These are phyloP conservation scores for Xylaria sp. DNA, from an alignment of 2,329 filamentous ascomycete species.

Conservation along the genomic window DNA sequence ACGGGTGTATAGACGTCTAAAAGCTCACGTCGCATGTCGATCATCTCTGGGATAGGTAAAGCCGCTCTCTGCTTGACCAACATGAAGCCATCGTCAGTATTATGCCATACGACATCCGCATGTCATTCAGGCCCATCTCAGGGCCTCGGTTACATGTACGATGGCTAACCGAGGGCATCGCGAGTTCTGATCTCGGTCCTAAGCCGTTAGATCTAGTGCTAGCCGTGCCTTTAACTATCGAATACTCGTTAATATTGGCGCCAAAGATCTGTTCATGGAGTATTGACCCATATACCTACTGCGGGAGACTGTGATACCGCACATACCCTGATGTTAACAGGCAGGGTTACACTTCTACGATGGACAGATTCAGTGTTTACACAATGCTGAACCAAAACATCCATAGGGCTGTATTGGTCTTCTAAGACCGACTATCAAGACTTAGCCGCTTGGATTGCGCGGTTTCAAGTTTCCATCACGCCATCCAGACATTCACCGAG, in stretches of 20 bases:
- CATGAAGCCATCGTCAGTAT: background rate
- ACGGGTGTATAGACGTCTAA: no score
- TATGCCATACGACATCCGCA: background rate
- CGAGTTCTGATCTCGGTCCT: background rate
- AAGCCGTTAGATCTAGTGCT: no score
- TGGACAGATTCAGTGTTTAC: background rate
- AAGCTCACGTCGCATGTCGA: no score
- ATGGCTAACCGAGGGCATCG: background rate
- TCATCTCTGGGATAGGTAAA: background rate
- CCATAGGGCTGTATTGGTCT: background rate
- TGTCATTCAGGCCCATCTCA: background rate
- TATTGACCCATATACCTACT: background rate
- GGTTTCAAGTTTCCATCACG: no score
- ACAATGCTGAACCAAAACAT: background rate
- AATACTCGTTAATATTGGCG: background rate
- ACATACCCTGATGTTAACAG: background rate
- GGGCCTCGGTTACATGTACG: background rate
- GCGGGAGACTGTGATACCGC: background rate
- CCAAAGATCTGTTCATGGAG: background rate
- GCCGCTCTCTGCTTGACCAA: background rate
- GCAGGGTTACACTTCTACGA: background rate
- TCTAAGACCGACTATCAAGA: no score
- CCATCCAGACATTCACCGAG: background rate
- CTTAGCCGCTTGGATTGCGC: no score
- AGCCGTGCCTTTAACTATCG: background rate